Evolutionary conservation across 495 filamentous ascomycete genomes (phyloP).

Genomic region (Hyaloscypha bicolor): DNA sequence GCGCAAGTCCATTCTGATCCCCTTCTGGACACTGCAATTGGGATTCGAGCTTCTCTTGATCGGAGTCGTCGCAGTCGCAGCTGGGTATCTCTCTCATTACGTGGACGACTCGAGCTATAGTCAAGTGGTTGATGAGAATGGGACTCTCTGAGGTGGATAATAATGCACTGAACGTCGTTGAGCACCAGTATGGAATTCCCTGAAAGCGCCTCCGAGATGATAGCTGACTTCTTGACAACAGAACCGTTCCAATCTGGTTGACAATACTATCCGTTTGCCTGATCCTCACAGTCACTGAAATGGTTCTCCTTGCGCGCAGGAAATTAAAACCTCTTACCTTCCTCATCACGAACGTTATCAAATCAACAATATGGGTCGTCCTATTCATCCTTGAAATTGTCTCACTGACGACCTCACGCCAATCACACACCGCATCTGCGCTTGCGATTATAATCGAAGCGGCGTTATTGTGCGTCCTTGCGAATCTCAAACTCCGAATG

Average conservation of each 20-base stretch:
- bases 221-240: constrained; percentile 7
- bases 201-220: neutral
- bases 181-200: constrained; percentile 8
- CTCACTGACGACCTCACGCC: neutral
- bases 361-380: constrained; percentile 33
- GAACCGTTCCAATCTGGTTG: constrained; percentile 25
- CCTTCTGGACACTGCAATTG: constrained; percentile 40
- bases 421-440: constrained; percentile 7
- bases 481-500: neutral
- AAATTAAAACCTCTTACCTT: constrained; percentile 35
- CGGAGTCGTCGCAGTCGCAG: constrained; percentile 6
- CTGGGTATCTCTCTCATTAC: constrained; percentile 6
- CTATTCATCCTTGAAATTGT: constrained; percentile 33
- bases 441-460: constrained; percentile 18
- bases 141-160: neutral
- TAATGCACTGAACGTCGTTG: neutral
- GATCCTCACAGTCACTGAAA: constrained; percentile 35
- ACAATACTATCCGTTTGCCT: constrained; percentile 26
- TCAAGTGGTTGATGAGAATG: neutral
- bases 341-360: constrained; percentile 37
- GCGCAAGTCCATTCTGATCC: constrained; percentile 39
- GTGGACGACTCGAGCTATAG: neutral
- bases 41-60: constrained; percentile 27
- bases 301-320: constrained; percentile 34
- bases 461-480: constrained; percentile 28